Evolutionary conservation across 495 filamentous ascomycete genomes (phyloP), one percentile per base, ranked within the genome.

Genomic region (Platismatia glauca): DNA sequence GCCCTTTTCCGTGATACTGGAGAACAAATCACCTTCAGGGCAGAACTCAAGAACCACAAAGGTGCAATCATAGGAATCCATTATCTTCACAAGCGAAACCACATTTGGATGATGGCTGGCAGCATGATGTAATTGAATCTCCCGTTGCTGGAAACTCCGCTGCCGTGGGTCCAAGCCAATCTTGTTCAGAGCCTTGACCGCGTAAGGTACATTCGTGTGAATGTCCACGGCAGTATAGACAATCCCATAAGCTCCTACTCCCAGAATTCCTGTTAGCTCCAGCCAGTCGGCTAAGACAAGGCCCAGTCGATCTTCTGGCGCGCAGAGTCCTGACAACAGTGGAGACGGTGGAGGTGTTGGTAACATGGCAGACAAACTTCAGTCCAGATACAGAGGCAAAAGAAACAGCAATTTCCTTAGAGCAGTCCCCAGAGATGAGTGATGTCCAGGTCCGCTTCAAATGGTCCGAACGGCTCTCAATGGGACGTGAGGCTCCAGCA

Each of bases 31-130:
- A 66, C 94, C 94, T 74, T 99, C 94, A 13, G 93, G 90, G 76
- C 94, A 97, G 74, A 89, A 97, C 74, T 99, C 94, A 73, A 99
- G 83, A 58, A 99, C 87, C 68, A 99, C 95, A 77, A 89, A 97
- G 66, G 90, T 95, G 79, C 91, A 96, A 74, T 97, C 92, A 60
- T 82, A 77, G 69, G 86, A 86, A 75, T 97, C 92, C 81, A 97
- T 85, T 69, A 99, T 96, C 80, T 91, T 91, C 57, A 90, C 80
- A 75, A 99, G 82, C 66, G 91, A 95, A 65, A 97, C 93, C 64
- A 99, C 89, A 73, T 96, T 96, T 67, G 86, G 86, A 67, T 97
- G 95, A 66, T 82, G 83, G 66, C 89, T 93, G 66, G 91, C 95
- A 71, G 83, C 74, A 74, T 96, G 86, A 76, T 99, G 94, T 43